phyloP scores from a whole-genome alignment of 306 rosid genomes.

The Carpinus viminea region DNA sequence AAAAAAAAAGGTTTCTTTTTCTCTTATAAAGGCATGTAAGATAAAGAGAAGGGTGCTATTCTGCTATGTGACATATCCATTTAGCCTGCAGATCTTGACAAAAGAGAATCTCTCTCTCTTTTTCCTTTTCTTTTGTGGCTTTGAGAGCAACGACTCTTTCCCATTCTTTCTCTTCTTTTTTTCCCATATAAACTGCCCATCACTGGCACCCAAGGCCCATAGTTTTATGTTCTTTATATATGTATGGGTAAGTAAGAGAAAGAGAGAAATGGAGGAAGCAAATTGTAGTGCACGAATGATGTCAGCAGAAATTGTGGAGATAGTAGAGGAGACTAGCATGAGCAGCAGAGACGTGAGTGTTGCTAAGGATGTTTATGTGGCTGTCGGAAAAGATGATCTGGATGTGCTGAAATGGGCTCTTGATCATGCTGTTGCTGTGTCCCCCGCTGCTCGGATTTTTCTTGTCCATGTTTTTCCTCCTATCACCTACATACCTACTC shows the following conservation, averaged over 20 bases:
- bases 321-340: conserved; percentile 44
- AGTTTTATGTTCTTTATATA: conserved; percentile 18
- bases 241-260: conserved; percentile 16
- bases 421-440: conserved; percentile 61
- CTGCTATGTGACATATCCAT: conserved; percentile 44
- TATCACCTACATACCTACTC: conserved; percentile 64
- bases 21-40: not conserved
- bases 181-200: conserved; percentile 21
- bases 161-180: conserved; percentile 25
- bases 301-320: conserved; percentile 67
- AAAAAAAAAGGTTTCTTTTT: not conserved
- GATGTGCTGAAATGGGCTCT: conserved; percentile 75
- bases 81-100: conserved; percentile 38
- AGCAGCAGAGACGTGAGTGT: conserved; percentile 27
- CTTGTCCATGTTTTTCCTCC: conserved; percentile 77
- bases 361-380: conserved; percentile 65
- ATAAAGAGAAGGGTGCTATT: not conserved
- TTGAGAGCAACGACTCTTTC: conserved; percentile 45
- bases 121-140: conserved; percentile 37
- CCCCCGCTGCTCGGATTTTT: conserved; percentile 57
- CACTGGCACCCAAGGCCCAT: conserved; percentile 22
- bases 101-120: conserved; percentile 45
- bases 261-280: conserved; percentile 45
- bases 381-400: conserved; percentile 72
- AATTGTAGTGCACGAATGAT: conserved; percentile 23